Percentiles rank a stretch among this genome's conserved stretches.
Conservation (phyloP, 306 rosid species). For the Cucurbita moschata region DNA sequence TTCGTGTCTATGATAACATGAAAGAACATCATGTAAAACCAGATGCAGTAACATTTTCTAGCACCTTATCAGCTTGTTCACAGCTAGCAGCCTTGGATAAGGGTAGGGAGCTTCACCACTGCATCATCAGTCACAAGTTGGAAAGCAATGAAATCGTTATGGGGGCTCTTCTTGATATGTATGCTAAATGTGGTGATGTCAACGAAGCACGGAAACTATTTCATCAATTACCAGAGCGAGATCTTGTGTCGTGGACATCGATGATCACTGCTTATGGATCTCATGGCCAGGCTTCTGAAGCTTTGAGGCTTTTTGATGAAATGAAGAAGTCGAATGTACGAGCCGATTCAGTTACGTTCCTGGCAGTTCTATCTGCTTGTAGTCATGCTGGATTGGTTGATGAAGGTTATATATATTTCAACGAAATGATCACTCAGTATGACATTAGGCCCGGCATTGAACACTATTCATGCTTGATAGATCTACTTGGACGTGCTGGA, state of each 20-base stretch:
- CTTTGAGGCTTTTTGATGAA: constrained; percentile 47
- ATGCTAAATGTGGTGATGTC: constrained; percentile 72
- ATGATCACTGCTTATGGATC: constrained; percentile 73
- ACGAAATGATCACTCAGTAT: constrained; percentile 38
- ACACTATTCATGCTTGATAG: constrained; percentile 68
- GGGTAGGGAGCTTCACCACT: constrained; percentile 60
- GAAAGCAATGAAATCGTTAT: constrained; percentile 41
- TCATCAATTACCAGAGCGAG: constrained; percentile 47
- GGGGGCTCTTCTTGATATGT: constrained; percentile 85
- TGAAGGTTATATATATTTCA: constrained; percentile 46
- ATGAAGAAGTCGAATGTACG: constrained; percentile 36
- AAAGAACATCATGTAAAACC: constrained; percentile 31
- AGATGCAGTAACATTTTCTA: constrained; percentile 52
- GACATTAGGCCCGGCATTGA: constrained; percentile 48
- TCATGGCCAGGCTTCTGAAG: constrained; percentile 55
- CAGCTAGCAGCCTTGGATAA: constrained; percentile 60
- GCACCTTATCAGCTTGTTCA: constrained; percentile 63
- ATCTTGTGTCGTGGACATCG: constrained; percentile 69
- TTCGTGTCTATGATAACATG: constrained; percentile 37
- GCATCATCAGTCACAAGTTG: constrained; percentile 28
- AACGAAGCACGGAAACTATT: constrained; percentile 55
- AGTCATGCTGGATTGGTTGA: constrained; percentile 65
- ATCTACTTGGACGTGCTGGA: constrained; percentile 81
- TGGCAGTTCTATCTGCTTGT: constrained; percentile 65
- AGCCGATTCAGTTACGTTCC: constrained; percentile 57